Base-by-base conservation (phyloP, 768 basidiomycete species). In the Suillus plorans region DNA sequence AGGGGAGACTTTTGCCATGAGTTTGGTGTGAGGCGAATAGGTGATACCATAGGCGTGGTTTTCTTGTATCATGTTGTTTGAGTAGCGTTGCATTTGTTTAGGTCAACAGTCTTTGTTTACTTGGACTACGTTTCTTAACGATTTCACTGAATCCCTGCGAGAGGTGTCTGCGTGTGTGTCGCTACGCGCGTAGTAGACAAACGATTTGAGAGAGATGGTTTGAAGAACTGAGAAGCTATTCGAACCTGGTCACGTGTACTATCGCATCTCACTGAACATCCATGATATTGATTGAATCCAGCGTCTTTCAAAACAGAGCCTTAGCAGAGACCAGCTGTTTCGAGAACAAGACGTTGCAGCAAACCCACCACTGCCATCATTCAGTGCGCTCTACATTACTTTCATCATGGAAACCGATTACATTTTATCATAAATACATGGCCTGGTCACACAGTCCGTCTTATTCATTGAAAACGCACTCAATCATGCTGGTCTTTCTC, bases 1-100 rank as follows among this genome's bases (percentile, higher is more conserved):
- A 75, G 66, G 65, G 72, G 16, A 66, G 63, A 28, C 57, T 73
- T 53, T 65, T 75, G 42, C 66, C 69, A 47, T 75, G 68, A 74
- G 62, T 12, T 60, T 34, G 18, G 18, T 36, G 36, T 31, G 22
- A 28, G 28, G 60, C 34, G 10, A 5, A 28, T 41, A 28, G 25
- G 39, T 28, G 10, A 41, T 42, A 31, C 28, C 1, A 12, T 20
- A 18, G 58, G 3, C 25, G 58, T 63, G 31, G n/a, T 47, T 42
- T 39, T 61, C 6, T 25, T 25, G 7, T 13, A 8, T 50, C 49
- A 8, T 50, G 13, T 50, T 12, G 49, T 28, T 50, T 50, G 49
- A 25, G 49, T 25, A 28, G 45, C 14, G 14, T 50, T 50, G 25
- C 49, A 50, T 50, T 49, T 28, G 25, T 50, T 50, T 50, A 25